A percentile compares a stretch with the other conserved stretches of the same genome.
Conservation (phyloP, 306 rosid species). For the Arachis hypogaea region DNA sequence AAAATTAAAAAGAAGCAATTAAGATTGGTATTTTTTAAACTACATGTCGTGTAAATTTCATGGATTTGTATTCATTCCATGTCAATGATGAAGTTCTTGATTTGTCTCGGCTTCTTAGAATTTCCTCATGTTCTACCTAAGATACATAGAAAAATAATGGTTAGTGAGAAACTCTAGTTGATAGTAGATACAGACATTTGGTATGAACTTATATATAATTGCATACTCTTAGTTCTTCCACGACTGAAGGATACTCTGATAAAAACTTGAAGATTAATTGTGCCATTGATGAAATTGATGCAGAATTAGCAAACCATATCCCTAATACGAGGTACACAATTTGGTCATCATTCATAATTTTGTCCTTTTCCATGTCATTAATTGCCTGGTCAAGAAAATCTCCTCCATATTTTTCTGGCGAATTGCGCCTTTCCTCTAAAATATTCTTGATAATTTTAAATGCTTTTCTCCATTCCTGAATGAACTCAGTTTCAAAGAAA, state of each 20-base stretch:
- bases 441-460: background rate
- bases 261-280: constrained; percentile 12
- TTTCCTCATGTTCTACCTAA: constrained; percentile 39
- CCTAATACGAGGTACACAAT: background rate
- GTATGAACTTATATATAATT: too few relatives aligned
- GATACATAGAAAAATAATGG: background rate
- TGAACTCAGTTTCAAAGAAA: background rate
- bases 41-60: constrained; percentile 36
- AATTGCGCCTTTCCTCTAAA: background rate
- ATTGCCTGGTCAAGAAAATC: background rate
- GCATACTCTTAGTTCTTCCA: constrained; percentile 2
- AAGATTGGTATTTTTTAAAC: background rate
- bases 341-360: background rate
- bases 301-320: background rate
- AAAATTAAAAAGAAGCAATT: too few relatives aligned
- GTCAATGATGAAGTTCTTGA: constrained; percentile 29
- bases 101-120: constrained; percentile 12
- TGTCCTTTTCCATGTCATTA: background rate
- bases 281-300: background rate
- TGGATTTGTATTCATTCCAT: constrained; percentile 46
- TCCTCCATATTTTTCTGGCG: background rate
- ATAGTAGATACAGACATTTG: background rate
- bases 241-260: constrained; percentile 9
- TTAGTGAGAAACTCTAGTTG: too few relatives aligned
- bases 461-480: constrained; percentile 19